Conservation (phyloP, 108 stramenopile species). For the Cyclotella choctawhatcheeana region DNA sequence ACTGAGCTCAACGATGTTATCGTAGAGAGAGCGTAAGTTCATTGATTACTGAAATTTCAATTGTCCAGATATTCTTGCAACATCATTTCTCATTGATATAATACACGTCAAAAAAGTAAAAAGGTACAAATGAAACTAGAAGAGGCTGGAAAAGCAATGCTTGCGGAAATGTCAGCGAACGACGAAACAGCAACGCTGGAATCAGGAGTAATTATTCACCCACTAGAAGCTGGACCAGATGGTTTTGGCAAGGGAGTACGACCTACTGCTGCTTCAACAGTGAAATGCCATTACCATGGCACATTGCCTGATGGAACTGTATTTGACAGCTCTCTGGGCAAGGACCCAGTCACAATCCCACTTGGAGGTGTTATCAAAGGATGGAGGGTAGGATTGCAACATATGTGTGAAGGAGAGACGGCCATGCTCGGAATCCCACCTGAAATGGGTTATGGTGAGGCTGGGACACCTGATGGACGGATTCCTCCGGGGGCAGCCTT, state of each 20-base stretch:
- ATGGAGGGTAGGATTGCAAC: constrained; percentile 73
- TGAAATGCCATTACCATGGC: constrained; percentile 85
- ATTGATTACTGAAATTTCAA: neutral
- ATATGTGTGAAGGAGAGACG: constrained; percentile 88
- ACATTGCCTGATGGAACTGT: constrained; percentile 87
- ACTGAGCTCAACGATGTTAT: constrained; percentile 76
- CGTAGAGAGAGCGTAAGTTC: constrained; percentile 74
- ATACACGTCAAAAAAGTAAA: constrained; percentile 39
- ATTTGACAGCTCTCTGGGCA: constrained; percentile 78
- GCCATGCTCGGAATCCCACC: constrained; percentile 89
- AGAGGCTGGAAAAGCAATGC: constrained; percentile 73
- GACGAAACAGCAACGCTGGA: constrained; percentile 66
- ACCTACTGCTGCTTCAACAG: constrained; percentile 72
- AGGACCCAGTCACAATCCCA: constrained; percentile 78
- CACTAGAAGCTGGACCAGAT: constrained; percentile 72
- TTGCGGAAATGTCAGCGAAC: constrained; percentile 70
- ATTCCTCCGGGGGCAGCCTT: constrained; percentile 86
- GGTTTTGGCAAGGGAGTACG: constrained; percentile 69
- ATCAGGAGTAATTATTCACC: constrained; percentile 72
- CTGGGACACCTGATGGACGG: constrained; percentile 82
- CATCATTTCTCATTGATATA: too few species aligned
- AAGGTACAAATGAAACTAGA: constrained; percentile 69
- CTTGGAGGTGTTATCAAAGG: constrained; percentile 79
- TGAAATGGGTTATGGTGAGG: constrained; percentile 76
- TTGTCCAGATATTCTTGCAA: neutral